Base-by-base conservation (phyloP, 2,329 filamentous ascomycete species). In the Nemania bipapillata region DNA sequence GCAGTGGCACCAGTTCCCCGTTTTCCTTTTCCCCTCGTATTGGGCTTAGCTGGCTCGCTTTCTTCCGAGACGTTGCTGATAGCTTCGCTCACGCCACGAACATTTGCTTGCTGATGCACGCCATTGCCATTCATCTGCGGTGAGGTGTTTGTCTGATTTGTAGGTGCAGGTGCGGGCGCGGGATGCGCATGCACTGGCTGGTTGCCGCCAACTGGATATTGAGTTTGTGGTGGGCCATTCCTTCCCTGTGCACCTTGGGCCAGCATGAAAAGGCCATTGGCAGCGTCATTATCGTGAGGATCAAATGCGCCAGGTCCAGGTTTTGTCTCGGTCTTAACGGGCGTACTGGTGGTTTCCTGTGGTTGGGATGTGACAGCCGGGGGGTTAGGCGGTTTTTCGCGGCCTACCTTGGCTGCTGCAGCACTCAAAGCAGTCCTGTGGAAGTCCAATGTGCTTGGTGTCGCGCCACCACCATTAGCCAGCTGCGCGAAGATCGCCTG, bases 251-350 rank as follows among this genome's bases (percentile, higher is more conserved):
- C 80, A 22, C 90, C 89, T 76, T 93, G 90, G 0, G 96, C 94
- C 66, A 99, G 86, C 87, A 97, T 91, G 75, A 93, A 96, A 0
- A 99, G 85, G 32, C 96, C 94, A 78, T 97, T 98, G 59, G 95
- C 96, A 50, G 95, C 96, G 82, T 97, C 95, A 75, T 95, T 97
- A 61, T 97, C 95, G 80, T 97, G 93, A 49, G 94, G 92, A 66
- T 94, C 91, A 77, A 94, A 96, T 4, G 90, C 87, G 62, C 92
- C 91, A 0, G 86, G 80, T 1, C 84, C 78, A 11, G 86, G 81
- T 74, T 85, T 89, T 15, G 80, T 66, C 73, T 87, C 84, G 6
- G 82, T 57, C 79, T 89, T 87, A 17, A 81, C 75, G 5, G 77
- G 69, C 6, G 77, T 73, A 49, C 79, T 82, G 79, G 84, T 84